phyloP scores from a whole-genome alignment of 768 basidiomycete species.

The Rhizopogon roseolus region DNA sequence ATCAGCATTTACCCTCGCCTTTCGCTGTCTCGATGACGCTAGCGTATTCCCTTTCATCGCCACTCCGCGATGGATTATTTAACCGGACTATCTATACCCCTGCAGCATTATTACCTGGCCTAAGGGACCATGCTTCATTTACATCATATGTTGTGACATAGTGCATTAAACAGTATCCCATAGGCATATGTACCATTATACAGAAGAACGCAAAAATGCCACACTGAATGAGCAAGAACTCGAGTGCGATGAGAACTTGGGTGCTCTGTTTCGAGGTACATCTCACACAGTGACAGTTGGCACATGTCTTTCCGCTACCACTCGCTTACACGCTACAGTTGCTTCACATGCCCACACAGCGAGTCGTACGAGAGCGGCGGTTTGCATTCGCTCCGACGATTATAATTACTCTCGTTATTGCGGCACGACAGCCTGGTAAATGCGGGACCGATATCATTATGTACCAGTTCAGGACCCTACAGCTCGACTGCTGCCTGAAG shows the following conservation, averaged over 20 bases:
- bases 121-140: neutral
- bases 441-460: slow-evolving; percentile 10
- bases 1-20: slow-evolving; percentile 13
- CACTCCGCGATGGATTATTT: slow-evolving; percentile 20
- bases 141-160: slow-evolving; percentile 31
- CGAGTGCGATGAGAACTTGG: neutral
- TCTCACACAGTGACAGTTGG: neutral
- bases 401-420: neutral
- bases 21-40: slow-evolving; percentile 25
- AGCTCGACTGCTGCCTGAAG: slow-evolving; percentile 5
- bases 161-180: slow-evolving; percentile 23
- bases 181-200: slow-evolving; percentile 31
- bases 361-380: neutral
- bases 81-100: slow-evolving; percentile 31
- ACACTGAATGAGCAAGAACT: slow-evolving; percentile 13
- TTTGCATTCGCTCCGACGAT: too few species aligned
- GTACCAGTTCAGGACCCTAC: neutral
- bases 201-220: slow-evolving; percentile 21
- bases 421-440: slow-evolving; percentile 7
- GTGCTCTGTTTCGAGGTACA: neutral
- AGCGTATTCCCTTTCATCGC: slow-evolving; percentile 17
- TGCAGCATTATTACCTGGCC: slow-evolving; percentile 4
- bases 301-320: neutral
- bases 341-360: neutral
- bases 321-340: neutral